These are phyloP conservation scores for Diutina mesorugosa DNA, from an alignment of 1,139 yeast species.

Conservation along the genomic window DNA sequence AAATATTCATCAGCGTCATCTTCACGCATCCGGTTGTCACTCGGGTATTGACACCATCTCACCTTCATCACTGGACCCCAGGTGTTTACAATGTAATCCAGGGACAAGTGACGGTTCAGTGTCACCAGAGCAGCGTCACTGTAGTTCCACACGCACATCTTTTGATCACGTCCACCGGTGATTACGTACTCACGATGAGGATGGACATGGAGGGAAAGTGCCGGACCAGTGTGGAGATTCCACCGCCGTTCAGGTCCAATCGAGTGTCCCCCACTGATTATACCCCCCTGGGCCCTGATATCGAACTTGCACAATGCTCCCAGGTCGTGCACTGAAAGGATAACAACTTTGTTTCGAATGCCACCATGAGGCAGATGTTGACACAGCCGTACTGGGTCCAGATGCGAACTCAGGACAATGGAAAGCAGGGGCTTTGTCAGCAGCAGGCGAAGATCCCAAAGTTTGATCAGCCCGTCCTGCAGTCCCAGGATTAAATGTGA, in stretches of 20 bases:
- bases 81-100: slow-evolving; percentile 62
- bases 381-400: slow-evolving; percentile 54
- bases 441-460: slow-evolving; percentile 74
- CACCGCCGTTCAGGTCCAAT: slow-evolving; percentile 54
- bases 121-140: slow-evolving; percentile 22
- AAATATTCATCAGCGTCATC: slow-evolving; percentile 1
- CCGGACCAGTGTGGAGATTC: slow-evolving; percentile 89
- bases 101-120: slow-evolving; percentile 19
- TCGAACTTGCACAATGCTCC: slow-evolving; percentile 86
- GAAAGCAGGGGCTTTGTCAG: slow-evolving; percentile 30
- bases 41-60: slow-evolving; percentile 42
- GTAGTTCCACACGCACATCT: slow-evolving; percentile 67
- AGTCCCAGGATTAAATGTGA: slow-evolving; percentile 68
- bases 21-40: slow-evolving; percentile 4
- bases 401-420: slow-evolving; percentile 32
- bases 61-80: slow-evolving; percentile 71
- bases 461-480: slow-evolving; percentile 77
- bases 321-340: slow-evolving; percentile 66
- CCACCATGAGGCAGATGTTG: slow-evolving; percentile 42
- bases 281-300: slow-evolving; percentile 29
- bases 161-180: slow-evolving; percentile 89
- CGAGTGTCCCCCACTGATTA: slow-evolving; percentile 6
- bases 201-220: slow-evolving; percentile 79
- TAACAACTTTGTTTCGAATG: slow-evolving; percentile 19
- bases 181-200: slow-evolving; percentile 71